These are phyloP conservation scores for Diaporthe nobilis DNA, from an alignment of 2,329 filamentous ascomycete species.

Conservation along the genomic window DNA sequence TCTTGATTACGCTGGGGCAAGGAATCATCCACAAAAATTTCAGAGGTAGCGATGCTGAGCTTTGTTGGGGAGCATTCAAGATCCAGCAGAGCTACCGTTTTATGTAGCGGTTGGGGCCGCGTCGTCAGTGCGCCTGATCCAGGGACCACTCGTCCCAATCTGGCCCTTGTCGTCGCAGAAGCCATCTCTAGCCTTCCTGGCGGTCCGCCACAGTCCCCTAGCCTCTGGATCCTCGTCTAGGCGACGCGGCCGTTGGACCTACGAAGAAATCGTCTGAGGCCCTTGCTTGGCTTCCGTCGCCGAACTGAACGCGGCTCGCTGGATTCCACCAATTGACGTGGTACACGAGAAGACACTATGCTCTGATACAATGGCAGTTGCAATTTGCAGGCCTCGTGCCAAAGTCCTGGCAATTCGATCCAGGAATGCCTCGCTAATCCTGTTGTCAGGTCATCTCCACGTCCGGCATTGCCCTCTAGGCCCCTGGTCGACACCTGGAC, in stretches of 20 bases:
- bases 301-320: constrained; percentile 21
- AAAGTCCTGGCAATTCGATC: constrained; percentile 14
- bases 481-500: constrained; percentile 1
- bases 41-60: constrained; percentile 1
- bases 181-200: background rate
- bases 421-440: constrained; percentile 26
- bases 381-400: constrained; percentile 20
- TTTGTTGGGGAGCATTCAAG: constrained; percentile 3
- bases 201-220: background rate
- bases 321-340: constrained; percentile 35
- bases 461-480: background rate
- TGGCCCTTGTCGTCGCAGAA: constrained; percentile 7
- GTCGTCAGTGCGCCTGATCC: constrained; percentile 15
- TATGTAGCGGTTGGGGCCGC: constrained; percentile 11
- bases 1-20: background rate
- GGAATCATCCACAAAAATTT: background rate
- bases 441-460: constrained; percentile 17
- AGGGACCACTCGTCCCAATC: constrained; percentile 8
- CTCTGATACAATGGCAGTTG: constrained; percentile 27
- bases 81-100: constrained; percentile 12
- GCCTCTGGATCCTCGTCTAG: constrained; percentile 11
- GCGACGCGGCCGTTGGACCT: constrained; percentile 1
- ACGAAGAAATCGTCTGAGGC: background rate
- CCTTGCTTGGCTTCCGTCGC: constrained; percentile 30
- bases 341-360: constrained; percentile 15